Percentiles rank a stretch among this genome's conserved stretches.
Conservation (phyloP, 2,329 filamentous ascomycete species). For the Pseudogymnoascus sp. region DNA sequence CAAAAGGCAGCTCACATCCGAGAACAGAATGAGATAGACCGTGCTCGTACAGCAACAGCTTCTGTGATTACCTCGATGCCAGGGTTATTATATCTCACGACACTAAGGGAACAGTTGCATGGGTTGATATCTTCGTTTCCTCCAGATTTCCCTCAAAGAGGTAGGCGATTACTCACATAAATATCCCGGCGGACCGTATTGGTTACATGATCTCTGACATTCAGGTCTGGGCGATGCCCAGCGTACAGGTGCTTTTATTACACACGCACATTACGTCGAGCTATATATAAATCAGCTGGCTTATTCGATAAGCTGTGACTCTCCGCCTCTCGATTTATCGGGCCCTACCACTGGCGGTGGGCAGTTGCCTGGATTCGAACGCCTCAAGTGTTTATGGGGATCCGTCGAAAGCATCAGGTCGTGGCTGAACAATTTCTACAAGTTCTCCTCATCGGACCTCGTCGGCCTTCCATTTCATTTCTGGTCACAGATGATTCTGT, state of each 20-base stretch:
- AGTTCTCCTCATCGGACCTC: constrained; percentile 22
- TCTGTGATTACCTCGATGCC: constrained; percentile 15
- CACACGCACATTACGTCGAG: constrained; percentile 15
- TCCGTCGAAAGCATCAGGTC: constrained; percentile 30
- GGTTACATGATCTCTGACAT: not conserved
- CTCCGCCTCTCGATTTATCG: constrained; percentile 14
- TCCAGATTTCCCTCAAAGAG: constrained; percentile 19
- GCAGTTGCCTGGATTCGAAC: constrained; percentile 25
- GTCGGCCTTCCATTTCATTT: constrained; percentile 30
- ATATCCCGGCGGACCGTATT: not conserved
- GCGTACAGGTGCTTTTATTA: constrained; percentile 15
- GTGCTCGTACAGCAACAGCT: constrained; percentile 11
- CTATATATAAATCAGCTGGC: constrained; percentile 22
- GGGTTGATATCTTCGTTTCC: constrained; percentile 27
- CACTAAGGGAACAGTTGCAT: constrained; percentile 27
- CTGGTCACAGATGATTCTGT: constrained; percentile 32
- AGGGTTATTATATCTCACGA: constrained; percentile 26
- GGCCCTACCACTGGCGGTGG: constrained; percentile 18
- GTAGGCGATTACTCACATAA: constrained; percentile 16
- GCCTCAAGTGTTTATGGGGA: constrained; percentile 29
- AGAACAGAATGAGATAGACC: constrained; percentile 25
- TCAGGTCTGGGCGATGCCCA: constrained; percentile 7
- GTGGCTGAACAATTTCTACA: constrained; percentile 29
- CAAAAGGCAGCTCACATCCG: constrained; percentile 26
- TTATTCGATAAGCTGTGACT: constrained; percentile 22